Evolutionary conservation across 805 yeast genomes (phyloP).

Genomic region (Monosporozyma unispora): DNA sequence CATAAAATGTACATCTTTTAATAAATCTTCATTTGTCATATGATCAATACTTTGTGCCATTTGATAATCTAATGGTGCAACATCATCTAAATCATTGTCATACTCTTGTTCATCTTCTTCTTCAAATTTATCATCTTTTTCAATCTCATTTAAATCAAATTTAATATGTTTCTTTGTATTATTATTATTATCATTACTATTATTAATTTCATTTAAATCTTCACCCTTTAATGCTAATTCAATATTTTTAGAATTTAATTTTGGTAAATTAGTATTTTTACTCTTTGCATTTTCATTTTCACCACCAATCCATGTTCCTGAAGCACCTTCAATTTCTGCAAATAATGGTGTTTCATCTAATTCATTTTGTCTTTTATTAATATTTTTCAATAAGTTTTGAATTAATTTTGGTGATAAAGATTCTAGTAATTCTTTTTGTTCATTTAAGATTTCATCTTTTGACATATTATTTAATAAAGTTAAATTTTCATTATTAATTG

Average conservation of each 20-base stretch:
- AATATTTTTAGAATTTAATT: constrained; percentile 22
- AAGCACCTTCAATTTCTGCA: constrained; percentile 30
- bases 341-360: constrained; percentile 32
- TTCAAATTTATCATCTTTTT: neutral
- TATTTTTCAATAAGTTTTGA: constrained; percentile 47
- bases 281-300: constrained; percentile 11
- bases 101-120: constrained; percentile 7
- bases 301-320: constrained; percentile 33
- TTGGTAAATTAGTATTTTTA: constrained; percentile 12
- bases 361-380: constrained; percentile 38
- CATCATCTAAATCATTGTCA: constrained; percentile 41
- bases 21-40: constrained; percentile 35
- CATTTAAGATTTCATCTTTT: constrained; percentile 52
- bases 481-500: constrained; percentile 69
- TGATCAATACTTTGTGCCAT: constrained; percentile 39
- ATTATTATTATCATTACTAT: neutral
- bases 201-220: neutral
- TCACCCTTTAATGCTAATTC: constrained; percentile 21
- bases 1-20: constrained; percentile 54
- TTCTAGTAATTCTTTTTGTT: constrained; percentile 57
- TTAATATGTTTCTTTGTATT: constrained; percentile 6
- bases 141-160: neutral
- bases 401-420: constrained; percentile 62
- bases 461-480: constrained; percentile 54
- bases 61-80: constrained; percentile 42